A percentile compares a stretch with the other conserved stretches of the same genome.
Conservation (phyloP, 192 early-diverging fungal species). For the Coemansia sp. region DNA sequence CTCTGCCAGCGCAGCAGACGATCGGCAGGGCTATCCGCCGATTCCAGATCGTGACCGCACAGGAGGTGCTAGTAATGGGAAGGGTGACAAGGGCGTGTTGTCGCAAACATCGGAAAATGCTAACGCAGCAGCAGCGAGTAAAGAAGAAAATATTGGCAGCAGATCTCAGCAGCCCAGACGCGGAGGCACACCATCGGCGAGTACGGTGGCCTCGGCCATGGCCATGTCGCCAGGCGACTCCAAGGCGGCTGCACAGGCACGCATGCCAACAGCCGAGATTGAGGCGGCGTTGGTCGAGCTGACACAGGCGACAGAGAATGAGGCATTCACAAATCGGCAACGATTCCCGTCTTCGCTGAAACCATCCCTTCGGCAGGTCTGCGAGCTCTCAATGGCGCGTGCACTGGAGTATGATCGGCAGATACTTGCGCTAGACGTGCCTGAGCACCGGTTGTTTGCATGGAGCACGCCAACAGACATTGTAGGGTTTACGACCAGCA, state of each 20-base stretch:
- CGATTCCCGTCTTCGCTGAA: constrained; percentile 52
- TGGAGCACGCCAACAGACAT: constrained; percentile 51
- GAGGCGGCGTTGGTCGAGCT: constrained; percentile 42
- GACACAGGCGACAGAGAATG: constrained; percentile 19
- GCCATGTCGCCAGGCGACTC: constrained; percentile 18
- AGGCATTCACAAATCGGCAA: constrained; percentile 48
- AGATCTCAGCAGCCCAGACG: constrained; percentile 14
- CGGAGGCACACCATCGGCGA: constrained; percentile 19
- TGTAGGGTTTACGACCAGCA: constrained; percentile 45
- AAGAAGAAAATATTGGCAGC: background rate
- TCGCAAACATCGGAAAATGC: background rate
- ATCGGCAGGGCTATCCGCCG: constrained; percentile 21
- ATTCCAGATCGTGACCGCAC: constrained; percentile 40
- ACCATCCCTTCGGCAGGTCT: constrained; percentile 45
- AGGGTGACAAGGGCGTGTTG: background rate
- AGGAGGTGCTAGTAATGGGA: constrained; percentile 1
- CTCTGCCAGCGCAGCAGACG: constrained; percentile 10
- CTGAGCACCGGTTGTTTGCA: constrained; percentile 44
- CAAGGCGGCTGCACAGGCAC: constrained; percentile 26
- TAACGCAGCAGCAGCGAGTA: background rate
- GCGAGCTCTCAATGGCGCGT: constrained; percentile 52
- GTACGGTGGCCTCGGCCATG: constrained; percentile 3
- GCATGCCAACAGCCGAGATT: constrained; percentile 37
- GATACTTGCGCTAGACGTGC: constrained; percentile 30
- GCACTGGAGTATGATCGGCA: constrained; percentile 49